Conservation (phyloP, 768 basidiomycete genomes). For the Hemileccinum impolitum region DNA sequence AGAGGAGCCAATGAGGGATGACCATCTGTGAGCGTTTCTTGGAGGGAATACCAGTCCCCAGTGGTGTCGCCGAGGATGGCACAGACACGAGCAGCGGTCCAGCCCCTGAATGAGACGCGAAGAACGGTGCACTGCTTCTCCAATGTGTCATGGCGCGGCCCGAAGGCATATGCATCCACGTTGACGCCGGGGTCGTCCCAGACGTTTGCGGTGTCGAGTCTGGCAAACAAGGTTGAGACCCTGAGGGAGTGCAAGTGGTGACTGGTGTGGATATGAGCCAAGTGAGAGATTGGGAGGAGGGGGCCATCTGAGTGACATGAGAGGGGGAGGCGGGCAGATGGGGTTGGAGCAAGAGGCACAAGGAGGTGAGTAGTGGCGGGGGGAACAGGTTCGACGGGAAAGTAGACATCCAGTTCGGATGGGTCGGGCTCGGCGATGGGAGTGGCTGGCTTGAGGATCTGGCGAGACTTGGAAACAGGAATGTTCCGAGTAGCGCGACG, state of each 20-base stretch:
- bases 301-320: conserved; percentile 22
- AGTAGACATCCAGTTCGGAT: conserved; percentile 60
- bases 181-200: conserved; percentile 52
- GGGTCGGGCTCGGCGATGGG: conserved; percentile 13
- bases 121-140: conserved; percentile 64
- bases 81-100: conserved; percentile 64
- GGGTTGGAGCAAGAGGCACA: conserved; percentile 75
- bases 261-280: conserved; percentile 50
- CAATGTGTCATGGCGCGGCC: conserved; percentile 27
- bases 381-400: conserved; percentile 37
- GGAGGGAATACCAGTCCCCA: conserved; percentile 71
- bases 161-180: conserved; percentile 60
- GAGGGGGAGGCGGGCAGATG: conserved; percentile 63
- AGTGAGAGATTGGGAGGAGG: conserved; percentile 51
- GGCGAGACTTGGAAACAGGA: conserved; percentile 19
- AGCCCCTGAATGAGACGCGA: conserved; percentile 69
- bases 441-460: conserved; percentile 26
- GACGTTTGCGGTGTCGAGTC: conserved; percentile 65
- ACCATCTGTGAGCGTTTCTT: conserved; percentile 42
- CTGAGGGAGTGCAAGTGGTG: conserved; percentile 58
- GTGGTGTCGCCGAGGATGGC: conserved; percentile 68
- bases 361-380: conserved; percentile 63
- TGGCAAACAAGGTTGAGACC: conserved; percentile 64
- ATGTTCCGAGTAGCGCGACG: conserved; percentile 22
- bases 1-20: conserved; percentile 2